Percentiles rank a stretch among this genome's conserved stretches.
phyloP scores from a whole-genome alignment of 345 rosid species.

The Balakata baccata region DNA sequence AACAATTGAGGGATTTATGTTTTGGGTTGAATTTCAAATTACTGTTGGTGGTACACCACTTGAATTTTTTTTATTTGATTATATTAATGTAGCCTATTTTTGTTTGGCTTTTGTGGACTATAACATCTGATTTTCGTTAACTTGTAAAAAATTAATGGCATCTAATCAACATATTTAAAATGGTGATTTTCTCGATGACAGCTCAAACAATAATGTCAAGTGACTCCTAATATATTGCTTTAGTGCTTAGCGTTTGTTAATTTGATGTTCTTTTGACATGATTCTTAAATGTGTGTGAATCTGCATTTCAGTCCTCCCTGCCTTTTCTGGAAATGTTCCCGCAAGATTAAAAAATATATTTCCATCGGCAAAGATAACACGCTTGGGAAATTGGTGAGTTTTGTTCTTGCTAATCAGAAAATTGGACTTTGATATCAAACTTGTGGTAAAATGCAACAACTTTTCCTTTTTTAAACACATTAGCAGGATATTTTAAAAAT shows the following conservation, averaged over 20 bases:
- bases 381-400: constrained; percentile 65
- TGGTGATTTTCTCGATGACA: neutral
- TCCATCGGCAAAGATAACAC: constrained; percentile 66
- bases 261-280: neutral
- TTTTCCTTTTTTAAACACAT: constrained; percentile 8
- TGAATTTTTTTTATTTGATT: neutral
- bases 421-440: constrained; percentile 11
- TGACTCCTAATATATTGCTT: neutral
- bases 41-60: neutral
- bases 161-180: neutral
- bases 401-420: constrained; percentile 9
- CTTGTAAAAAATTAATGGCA: neutral
- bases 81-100: neutral
- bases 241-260: neutral
- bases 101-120: neutral
- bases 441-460: constrained; percentile 9
- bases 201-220: neutral
- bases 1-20: neutral
- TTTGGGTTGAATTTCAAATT: constrained; percentile 3
- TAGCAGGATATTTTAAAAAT: neutral
- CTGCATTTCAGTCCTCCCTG: constrained; percentile 59
- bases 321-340: constrained; percentile 71
- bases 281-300: constrained; percentile 12
- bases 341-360: constrained; percentile 47
- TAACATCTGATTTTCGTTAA: neutral